Percentiles rank a stretch among this genome's conserved stretches.
These are phyloP conservation scores for Avena atlantica DNA, from an alignment of 176 grass and related monocot species.

Conservation along the genomic window DNA sequence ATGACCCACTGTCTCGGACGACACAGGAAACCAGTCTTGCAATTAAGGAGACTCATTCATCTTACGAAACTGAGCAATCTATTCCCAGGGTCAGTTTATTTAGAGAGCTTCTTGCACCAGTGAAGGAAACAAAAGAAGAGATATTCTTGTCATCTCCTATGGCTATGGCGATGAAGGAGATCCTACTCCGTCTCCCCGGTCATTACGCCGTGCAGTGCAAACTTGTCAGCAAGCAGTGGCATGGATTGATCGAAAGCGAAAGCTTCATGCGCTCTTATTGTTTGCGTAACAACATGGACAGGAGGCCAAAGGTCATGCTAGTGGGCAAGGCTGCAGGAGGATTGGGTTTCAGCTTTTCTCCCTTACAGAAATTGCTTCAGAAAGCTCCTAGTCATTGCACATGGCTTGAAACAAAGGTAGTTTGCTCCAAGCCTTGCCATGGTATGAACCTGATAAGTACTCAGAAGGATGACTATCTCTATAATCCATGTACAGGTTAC, in stretches of 20 bases:
- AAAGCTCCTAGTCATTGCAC: background rate
- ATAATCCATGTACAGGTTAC: background rate
- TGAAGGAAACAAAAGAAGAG: constrained; percentile 7
- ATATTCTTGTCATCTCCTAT: background rate
- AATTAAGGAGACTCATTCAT: background rate
- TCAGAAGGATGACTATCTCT: background rate
- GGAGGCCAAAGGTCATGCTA: background rate
- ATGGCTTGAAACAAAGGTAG: background rate
- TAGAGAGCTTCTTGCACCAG: background rate
- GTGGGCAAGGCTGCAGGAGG: background rate
- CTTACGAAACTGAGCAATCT: background rate
- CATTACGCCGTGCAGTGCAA: background rate
- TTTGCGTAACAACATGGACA: background rate
- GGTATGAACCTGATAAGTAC: background rate
- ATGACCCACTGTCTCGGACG: background rate
- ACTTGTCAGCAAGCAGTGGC: background rate
- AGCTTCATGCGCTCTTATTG: background rate
- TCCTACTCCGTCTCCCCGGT: background rate
- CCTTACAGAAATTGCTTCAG: background rate
- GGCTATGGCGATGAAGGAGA: background rate
- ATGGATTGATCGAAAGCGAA: background rate
- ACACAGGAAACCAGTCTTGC: background rate
- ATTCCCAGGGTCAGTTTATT: background rate
- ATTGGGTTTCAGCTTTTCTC: background rate
- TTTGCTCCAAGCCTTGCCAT: background rate